Evolutionary conservation across 331 rosid genomes (phyloP), one percentile per base, ranked within the genome.

Genomic region (Prunus yedoensis): DNA sequence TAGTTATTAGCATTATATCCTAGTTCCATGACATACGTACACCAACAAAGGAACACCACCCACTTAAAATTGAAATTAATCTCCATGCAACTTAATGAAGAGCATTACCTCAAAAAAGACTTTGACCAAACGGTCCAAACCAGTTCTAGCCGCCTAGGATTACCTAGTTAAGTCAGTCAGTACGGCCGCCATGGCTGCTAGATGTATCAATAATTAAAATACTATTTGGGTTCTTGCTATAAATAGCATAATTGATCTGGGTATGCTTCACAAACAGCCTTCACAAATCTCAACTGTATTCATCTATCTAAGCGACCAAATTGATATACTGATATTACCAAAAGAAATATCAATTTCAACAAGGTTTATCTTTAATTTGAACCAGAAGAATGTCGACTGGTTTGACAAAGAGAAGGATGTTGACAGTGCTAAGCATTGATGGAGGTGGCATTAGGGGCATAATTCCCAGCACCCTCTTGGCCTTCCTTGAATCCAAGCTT

Each of bases 371-470:
- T 20, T 35, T 38, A 12, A 71, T 32, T 54, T 10, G 71, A 18
- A 17, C 8, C 17, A 51, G 11, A 71, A 45, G 10, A 41, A 83
- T 79, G 87, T 71, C 77, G 32, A 38, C 65, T 14, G 59, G 59
- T 23, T 54, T 65, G 38, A 43, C 66, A 20, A 75, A 28, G 52
- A 64, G 79, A 52, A 54, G 72, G 17, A 53, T 20, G 68, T 10
- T 83, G 28, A 76, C 84, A 25, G 74, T 83, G 2, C 46, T 83
- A 27, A 83, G 87, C 68, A 83, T 83, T 4, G 87, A 83, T 38
- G 87, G 87, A 13, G 84, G 87, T 8, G 81, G 87, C 58, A 27
- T 80, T 30, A 74, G 66, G 23, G 83, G 83, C 72, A 74, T 80
- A 21, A 80, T 80, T 68, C 80, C 87, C 9, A 77, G 78, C 51